These are phyloP conservation scores for Diaporthe ilicicola DNA, from an alignment of 2,329 filamentous ascomycete genomes.

Conservation along the genomic window DNA sequence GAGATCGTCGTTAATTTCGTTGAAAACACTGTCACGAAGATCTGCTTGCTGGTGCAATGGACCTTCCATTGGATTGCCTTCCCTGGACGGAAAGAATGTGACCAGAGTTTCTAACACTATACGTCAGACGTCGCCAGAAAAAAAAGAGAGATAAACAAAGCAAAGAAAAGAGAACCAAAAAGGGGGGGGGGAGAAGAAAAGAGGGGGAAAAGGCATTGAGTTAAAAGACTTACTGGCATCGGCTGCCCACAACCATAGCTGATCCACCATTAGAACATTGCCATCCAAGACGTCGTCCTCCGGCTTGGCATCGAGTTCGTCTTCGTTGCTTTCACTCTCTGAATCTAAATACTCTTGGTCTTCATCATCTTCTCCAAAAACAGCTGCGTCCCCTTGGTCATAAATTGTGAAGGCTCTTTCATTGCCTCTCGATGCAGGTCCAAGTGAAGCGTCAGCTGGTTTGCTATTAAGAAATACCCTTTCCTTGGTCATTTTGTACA, in stretches of 20 bases:
- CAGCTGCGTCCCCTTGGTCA: not conserved
- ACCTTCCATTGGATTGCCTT: slow-evolving; percentile 59
- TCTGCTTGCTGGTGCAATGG: slow-evolving; percentile 64
- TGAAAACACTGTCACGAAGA: slow-evolving; percentile 67
- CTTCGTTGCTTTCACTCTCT: slow-evolving; percentile 7
- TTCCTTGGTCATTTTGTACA: slow-evolving; percentile 67
- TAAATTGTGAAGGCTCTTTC: not conserved
- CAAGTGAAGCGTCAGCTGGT: not conserved
- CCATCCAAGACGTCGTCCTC: slow-evolving; percentile 50
- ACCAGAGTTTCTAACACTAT: slow-evolving; percentile 51
- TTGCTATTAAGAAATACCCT: not conserved
- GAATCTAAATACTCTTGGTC: not conserved
- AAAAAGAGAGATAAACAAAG: no score
- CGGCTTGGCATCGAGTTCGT: not conserved
- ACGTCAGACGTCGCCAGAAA: not conserved
- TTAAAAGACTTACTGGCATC: slow-evolving; percentile 51
- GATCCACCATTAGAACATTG: slow-evolving; percentile 69
- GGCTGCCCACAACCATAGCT: slow-evolving; percentile 65
- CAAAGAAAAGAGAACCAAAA: no score
- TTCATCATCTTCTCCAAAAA: slow-evolving; percentile 21
- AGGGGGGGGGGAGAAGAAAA: no score
- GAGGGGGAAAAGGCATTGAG: no score
- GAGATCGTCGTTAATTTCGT: slow-evolving; percentile 69
- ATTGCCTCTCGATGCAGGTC: not conserved
- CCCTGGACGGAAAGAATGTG: slow-evolving; percentile 60